Base-by-base conservation (phyloP, 192 early-diverging fungal genomes). In the Mortierella hygrophila region DNA sequence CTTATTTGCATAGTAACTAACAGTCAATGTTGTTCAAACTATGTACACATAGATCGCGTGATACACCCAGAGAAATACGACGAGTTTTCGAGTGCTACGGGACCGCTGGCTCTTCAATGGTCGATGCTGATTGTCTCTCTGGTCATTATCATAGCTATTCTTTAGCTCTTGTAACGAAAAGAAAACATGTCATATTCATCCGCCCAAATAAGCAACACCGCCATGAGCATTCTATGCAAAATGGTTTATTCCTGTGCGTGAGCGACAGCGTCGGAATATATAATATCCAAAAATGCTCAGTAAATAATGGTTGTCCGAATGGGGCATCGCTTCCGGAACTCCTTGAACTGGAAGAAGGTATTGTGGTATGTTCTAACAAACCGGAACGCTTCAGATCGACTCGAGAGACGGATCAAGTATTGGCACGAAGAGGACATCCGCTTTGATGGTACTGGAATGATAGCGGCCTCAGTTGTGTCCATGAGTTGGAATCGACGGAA, bases 331-430 rank as follows among this genome's bases (percentile, higher is more conserved):
- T 57, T 80, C 37, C 84, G 60, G 49, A 78, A 86, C 60, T 86
- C 79, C 18, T 68, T 68, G 57, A n/a, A 78, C 71, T 78, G 74
- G 38, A 77, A 86, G 18, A 69, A 81, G 3, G 84, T 77, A 40
- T 86, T 86, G n/a, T 86, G 84, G 38, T 86, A 86, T n/a, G 84
- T 86, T 32, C 84, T 80, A 15, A 86, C 76, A 60, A 86, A 86
- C 26, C 84, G 84, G 57, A 63, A 86, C 5, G 84, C 84, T 47
- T 86, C 84, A 7, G 84, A 86, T 8, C 84, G 84, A 70, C 79
- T 81, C 10, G 84, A 86, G 5, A 86, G 54, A 8, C 84, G 84
- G 46, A 86, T 75, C 79, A 86, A 40, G 60, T 78, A 86, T 40
- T 86, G 78, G 42, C 79, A 78, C 6, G 75, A 77, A 16, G 84